Conservation (phyloP, 495 filamentous ascomycete species). For the Penicilliopsis zonata region DNA sequence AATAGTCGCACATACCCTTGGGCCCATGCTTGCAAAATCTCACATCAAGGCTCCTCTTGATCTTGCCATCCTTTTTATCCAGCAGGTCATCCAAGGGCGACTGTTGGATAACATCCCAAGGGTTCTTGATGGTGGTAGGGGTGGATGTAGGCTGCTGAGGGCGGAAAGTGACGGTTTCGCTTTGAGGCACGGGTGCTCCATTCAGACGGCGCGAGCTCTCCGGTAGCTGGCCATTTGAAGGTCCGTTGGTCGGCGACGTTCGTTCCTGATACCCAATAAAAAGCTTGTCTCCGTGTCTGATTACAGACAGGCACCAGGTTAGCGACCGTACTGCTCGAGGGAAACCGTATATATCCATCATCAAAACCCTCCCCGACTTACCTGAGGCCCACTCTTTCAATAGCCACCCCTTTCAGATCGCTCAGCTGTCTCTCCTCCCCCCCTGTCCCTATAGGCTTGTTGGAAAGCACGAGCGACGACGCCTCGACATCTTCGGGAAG, state of each 20-base stretch:
- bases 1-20: conserved; percentile 99
- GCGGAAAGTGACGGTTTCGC: conserved; percentile 52
- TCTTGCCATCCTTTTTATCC: conserved; percentile 90
- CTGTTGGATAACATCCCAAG: conserved; percentile 86
- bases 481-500: conserved; percentile 61
- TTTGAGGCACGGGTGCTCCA: conserved; percentile 60
- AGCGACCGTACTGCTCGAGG: no score
- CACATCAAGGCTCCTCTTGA: conserved; percentile 56
- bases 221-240: conserved; percentile 22
- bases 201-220: conserved; percentile 47
- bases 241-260: conserved; percentile 35
- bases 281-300: conserved; percentile 84
- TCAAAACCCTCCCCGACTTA: conserved; percentile 23
- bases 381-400: conserved; percentile 63
- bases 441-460: conserved; percentile 59
- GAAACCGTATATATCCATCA: no score
- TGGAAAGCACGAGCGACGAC: conserved; percentile 65
- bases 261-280: conserved; percentile 67
- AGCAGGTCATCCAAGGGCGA: conserved; percentile 73
- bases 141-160: conserved; percentile 45
- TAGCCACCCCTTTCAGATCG: conserved; percentile 51
- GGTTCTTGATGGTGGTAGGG: conserved; percentile 60
- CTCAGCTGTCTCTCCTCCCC: conserved; percentile 60
- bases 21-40: conserved; percentile 93
- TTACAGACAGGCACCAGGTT: not conserved